Percentiles rank a stretch among this genome's conserved stretches.
phyloP scores from a whole-genome alignment of 768 basidiomycete genomes.

The Cystofilobasidium bisporidii region DNA sequence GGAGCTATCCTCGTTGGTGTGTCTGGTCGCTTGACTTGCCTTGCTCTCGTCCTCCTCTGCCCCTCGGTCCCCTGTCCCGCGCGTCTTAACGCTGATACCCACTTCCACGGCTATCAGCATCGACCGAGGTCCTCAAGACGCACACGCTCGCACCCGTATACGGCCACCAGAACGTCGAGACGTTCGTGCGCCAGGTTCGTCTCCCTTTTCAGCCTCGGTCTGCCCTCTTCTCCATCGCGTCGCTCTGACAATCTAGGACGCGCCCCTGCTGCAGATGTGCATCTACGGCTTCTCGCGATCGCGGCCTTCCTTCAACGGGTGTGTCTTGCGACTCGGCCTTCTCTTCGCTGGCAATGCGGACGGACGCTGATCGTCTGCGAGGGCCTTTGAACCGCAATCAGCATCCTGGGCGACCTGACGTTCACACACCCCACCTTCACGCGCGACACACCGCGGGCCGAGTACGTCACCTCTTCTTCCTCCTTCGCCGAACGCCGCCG shows the following conservation, averaged over 20 bases:
- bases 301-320: not conserved
- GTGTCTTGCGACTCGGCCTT: not conserved
- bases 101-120: no score
- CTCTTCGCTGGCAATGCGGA: not conserved
- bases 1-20: no score
- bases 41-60: no score
- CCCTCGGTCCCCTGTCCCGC: no score
- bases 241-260: not conserved
- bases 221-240: not conserved
- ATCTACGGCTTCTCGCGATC: conserved; percentile 1
- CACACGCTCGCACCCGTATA: not conserved
- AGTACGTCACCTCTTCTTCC: not conserved
- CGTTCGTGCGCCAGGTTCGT: not conserved
- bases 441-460: not conserved
- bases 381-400: not conserved
- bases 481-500: no score
- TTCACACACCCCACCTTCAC: not conserved
- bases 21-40: no score
- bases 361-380: not conserved
- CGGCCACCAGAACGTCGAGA: not conserved
- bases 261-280: not conserved
- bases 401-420: not conserved
- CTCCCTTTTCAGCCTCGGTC: not conserved
- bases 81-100: no score
- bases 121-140: not conserved